Conservation (phyloP, 768 basidiomycete genomes). For the Coprinopsis marcescibilis region DNA sequence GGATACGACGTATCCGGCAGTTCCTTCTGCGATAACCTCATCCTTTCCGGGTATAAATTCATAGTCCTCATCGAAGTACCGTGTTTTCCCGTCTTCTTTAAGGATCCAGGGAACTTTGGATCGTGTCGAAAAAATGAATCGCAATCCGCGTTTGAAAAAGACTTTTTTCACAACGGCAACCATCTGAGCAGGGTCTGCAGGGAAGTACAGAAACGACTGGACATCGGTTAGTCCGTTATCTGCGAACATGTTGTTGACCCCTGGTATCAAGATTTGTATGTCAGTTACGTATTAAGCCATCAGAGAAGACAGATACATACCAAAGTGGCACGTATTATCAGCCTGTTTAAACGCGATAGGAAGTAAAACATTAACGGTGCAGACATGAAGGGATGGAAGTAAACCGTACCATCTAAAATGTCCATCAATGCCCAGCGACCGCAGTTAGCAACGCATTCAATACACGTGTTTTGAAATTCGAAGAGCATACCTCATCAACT, state of each 20-base stretch:
- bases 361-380: neutral
- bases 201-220: slow-evolving; percentile 81
- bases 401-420: slow-evolving; percentile 26
- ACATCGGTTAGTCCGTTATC: slow-evolving; percentile 84
- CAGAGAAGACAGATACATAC: slow-evolving; percentile 12
- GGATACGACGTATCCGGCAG: slow-evolving; percentile 74
- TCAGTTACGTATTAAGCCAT: slow-evolving; percentile 14
- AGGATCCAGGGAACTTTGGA: slow-evolving; percentile 87
- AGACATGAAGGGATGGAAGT: neutral
- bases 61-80: slow-evolving; percentile 65
- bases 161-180: slow-evolving; percentile 65
- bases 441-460: too few species aligned
- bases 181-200: slow-evolving; percentile 82
- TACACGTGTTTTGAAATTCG: neutral
- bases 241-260: slow-evolving; percentile 81
- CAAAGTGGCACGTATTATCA: slow-evolving; percentile 46
- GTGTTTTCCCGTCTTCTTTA: slow-evolving; percentile 61
- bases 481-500: slow-evolving; percentile 56
- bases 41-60: slow-evolving; percentile 82
- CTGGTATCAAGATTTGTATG: slow-evolving; percentile 46
- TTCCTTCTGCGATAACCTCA: slow-evolving; percentile 74
- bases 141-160: slow-evolving; percentile 78
- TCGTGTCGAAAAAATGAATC: slow-evolving; percentile 86
- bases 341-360: slow-evolving; percentile 24
- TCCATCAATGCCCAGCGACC: too few species aligned